phyloP scores from a whole-genome alignment of 1,284 basidiomycete species.

The Heliocybe sulcata region DNA sequence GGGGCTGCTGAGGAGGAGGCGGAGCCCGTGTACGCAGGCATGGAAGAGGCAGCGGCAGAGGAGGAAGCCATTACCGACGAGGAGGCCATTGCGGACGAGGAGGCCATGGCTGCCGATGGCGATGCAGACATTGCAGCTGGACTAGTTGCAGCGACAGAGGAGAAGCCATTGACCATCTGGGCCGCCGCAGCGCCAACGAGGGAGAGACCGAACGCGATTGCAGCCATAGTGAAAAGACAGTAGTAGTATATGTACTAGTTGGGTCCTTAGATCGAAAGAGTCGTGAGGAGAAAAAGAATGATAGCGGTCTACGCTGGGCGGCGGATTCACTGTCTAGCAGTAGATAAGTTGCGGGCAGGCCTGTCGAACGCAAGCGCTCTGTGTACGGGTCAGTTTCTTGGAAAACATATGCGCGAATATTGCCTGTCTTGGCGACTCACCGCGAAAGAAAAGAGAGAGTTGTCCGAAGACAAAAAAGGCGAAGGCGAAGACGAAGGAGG shows the following conservation, averaged over 20 bases:
- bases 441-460: constrained; percentile 32
- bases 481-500: constrained; percentile 21
- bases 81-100: constrained; percentile 6
- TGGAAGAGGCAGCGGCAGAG: neutral
- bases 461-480: constrained; percentile 27
- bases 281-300: constrained; percentile 31
- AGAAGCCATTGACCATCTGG: constrained; percentile 45
- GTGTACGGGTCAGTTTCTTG: neutral
- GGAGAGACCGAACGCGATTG: constrained; percentile 47
- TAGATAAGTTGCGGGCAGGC: constrained; percentile 25
- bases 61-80: neutral
- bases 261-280: constrained; percentile 26
- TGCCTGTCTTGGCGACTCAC: constrained; percentile 21
- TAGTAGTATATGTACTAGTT: constrained; percentile 20
- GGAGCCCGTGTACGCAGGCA: constrained; percentile 6
- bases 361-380: constrained; percentile 34
- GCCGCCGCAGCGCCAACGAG: constrained; percentile 48
- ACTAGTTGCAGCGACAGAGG: constrained; percentile 32
- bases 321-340: constrained; percentile 50
- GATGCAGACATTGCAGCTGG: constrained; percentile 8
- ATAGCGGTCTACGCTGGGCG: constrained; percentile 66
- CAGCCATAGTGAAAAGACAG: constrained; percentile 52
- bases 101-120: constrained; percentile 5
- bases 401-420: neutral
- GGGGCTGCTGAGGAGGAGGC: constrained; percentile 12